Percentiles rank a stretch among this genome's conserved stretches.
Conservation (phyloP, 2,329 filamentous ascomycete genomes). For the Lachnellula hyalina region DNA sequence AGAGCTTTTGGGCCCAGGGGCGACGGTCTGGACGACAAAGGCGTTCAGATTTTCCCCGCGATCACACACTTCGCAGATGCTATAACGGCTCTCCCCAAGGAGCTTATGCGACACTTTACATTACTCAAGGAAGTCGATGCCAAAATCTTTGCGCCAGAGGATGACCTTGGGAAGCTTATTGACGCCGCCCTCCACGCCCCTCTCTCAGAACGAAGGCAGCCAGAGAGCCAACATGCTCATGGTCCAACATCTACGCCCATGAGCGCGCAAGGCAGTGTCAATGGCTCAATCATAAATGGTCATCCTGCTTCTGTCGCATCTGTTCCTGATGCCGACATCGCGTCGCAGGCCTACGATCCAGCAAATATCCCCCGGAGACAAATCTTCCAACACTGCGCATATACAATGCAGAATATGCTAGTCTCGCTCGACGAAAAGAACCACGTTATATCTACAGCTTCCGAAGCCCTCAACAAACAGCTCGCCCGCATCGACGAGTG, state of each 20-base stretch:
- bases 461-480: conserved; percentile 81
- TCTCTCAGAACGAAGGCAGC: conserved; percentile 40
- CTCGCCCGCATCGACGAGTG: conserved; percentile 79
- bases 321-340: conserved; percentile 33
- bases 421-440: conserved; percentile 96
- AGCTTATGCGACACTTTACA: conserved; percentile 93
- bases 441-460: conserved; percentile 88
- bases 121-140: conserved; percentile 96
- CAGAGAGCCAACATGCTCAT: conserved; percentile 26
- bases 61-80: conserved; percentile 81
- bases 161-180: conserved; percentile 72
- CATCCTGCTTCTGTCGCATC: conserved; percentile 22
- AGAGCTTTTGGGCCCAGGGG: conserved; percentile 40
- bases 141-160: conserved; percentile 86
- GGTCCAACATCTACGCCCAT: conserved; percentile 24
- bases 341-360: conserved; percentile 45
- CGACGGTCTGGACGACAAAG: conserved; percentile 43
- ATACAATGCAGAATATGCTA: conserved; percentile 77
- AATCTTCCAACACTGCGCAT: conserved; percentile 71
- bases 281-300: conserved; percentile 29
- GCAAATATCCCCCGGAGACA: conserved; percentile 62
- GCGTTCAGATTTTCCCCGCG: conserved; percentile 62
- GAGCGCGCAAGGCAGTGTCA: conserved; percentile 26
- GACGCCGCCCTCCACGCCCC: conserved; percentile 53
- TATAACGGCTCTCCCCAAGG: conserved; percentile 85